Evolutionary conservation across 192 early-diverging fungal species (phyloP).

Genomic region (Coemansia furcata): DNA sequence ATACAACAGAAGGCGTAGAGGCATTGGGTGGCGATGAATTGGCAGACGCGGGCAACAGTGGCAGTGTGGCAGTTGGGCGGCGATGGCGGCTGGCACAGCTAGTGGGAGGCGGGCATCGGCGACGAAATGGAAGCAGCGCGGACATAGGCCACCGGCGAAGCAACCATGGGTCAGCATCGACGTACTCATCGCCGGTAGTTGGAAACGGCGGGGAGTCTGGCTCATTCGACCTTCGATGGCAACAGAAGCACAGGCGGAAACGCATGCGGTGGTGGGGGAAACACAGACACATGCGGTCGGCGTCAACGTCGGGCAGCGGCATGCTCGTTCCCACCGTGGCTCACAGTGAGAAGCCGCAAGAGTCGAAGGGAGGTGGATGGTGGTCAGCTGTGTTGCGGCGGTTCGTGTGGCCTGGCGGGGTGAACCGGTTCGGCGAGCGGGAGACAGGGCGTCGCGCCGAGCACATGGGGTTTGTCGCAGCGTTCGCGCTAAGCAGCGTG

Average conservation of each 20-base stretch:
- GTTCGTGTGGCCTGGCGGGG: conserved; percentile 47
- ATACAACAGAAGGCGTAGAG: not conserved
- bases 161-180: not conserved
- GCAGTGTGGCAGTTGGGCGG: not conserved
- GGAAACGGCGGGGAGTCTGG: not conserved
- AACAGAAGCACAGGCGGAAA: not conserved
- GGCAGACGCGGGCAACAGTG: not conserved
- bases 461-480: conserved; percentile 39
- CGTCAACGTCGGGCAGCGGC: not conserved
- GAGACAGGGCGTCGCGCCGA: conserved; percentile 31
- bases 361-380: not conserved
- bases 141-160: not conserved
- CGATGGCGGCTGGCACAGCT: not conserved
- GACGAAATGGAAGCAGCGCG: not conserved
- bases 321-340: not conserved
- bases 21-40: not conserved
- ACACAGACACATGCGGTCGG: not conserved
- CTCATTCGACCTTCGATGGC: not conserved
- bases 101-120: not conserved
- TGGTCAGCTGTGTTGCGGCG: not conserved
- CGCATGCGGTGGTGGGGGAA: not conserved
- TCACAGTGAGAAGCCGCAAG: not conserved
- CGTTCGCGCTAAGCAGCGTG: conserved; percentile 47
- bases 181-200: not conserved
- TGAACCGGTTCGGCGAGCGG: conserved; percentile 47